Base-by-base conservation (phyloP, 306 rosid genomes). In the Pterocarpus macrocarpus region DNA sequence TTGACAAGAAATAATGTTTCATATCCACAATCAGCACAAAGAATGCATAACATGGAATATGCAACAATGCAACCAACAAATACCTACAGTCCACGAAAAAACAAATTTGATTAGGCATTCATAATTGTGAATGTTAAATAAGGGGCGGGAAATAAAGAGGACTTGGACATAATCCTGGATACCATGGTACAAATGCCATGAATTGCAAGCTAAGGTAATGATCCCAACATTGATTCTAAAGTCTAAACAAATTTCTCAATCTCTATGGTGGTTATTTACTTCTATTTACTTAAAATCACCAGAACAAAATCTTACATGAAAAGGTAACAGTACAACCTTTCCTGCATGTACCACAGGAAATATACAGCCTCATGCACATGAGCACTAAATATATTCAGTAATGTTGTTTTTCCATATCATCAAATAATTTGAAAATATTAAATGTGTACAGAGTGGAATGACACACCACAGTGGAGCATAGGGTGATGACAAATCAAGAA, bases 401-500 rank as follows among this genome's bases (percentile, higher is more conserved):
- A 44, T 22, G 73, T 64, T 35, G 1, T 53, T n/a, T 75, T n/a
- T 69, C 15, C 59, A 47, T 41, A 14, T 50, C 13, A 22, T 10
- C 53, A 15, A 71, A 59, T 71, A 67, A 53, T 63, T 59, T 22
- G 33, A 67, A 56, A 73, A 78, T 64, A 68, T 63, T 57, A 45
- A 69, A 59, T 73, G 56, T 12, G 32, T 41, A 13, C 35, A 12
- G 72, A 33, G 63, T 72, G 71, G 85, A 77, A 78, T 39, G 41
- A 3, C 88, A 10, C 88, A 94, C 98, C 98, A 91, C 14, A 86
- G 4, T 5, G 97, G 98, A 79, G 97, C 89, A 76, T 59, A 75
- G 12, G 88, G 85, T n/a, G 85, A 91, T 7, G 94, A 86, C 88
- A 90, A 82, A 86, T 92, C 92, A 70, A 94, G 97, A 85, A 92